These are phyloP conservation scores for Saksenaea oblongispora DNA, from an alignment of 371 early-diverging fungal genomes.

Conservation along the genomic window DNA sequence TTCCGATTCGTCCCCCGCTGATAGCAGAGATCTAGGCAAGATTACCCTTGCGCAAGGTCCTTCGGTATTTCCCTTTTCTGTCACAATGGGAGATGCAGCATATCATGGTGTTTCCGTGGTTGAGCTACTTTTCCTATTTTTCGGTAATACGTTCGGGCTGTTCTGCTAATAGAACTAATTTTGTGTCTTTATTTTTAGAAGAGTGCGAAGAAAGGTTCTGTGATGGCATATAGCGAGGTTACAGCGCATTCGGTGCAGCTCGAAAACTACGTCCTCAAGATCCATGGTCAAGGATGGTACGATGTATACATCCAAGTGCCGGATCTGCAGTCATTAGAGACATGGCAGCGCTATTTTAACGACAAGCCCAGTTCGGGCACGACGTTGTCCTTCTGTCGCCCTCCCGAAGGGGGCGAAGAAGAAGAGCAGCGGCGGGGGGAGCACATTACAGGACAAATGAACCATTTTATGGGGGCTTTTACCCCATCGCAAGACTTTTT, in stretches of 20 bases:
- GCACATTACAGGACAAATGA: background rate
- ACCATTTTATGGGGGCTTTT: background rate
- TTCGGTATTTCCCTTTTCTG: constrained; percentile 56
- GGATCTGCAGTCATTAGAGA: constrained; percentile 43
- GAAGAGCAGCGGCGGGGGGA: background rate
- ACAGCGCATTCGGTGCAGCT: constrained; percentile 44
- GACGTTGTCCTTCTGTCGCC: background rate
- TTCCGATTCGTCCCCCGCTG: background rate
- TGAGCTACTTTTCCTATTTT: constrained; percentile 58
- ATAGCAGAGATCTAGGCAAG: constrained; percentile 31
- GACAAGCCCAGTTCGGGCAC: constrained; percentile 7
- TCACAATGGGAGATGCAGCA: constrained; percentile 64
- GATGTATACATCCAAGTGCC: constrained; percentile 58
- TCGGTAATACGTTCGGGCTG: constrained; percentile 22
- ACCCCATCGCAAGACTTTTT: constrained; percentile 3
- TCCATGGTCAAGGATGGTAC: constrained; percentile 49
- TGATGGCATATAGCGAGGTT: constrained; percentile 50
- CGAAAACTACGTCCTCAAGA: constrained; percentile 53
- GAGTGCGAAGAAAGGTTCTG: constrained; percentile 44
- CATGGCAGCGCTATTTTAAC: constrained; percentile 50
- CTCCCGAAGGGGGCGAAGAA: background rate
- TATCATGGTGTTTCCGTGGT: constrained; percentile 55
- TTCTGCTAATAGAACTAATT: background rate
- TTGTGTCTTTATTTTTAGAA: constrained; percentile 23
- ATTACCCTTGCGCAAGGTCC: constrained; percentile 53